Evolutionary conservation across 352 stramenopile species (phyloP), one percentile per base, ranked within the genome.

Genomic region (Globisporangium spiculum): DNA sequence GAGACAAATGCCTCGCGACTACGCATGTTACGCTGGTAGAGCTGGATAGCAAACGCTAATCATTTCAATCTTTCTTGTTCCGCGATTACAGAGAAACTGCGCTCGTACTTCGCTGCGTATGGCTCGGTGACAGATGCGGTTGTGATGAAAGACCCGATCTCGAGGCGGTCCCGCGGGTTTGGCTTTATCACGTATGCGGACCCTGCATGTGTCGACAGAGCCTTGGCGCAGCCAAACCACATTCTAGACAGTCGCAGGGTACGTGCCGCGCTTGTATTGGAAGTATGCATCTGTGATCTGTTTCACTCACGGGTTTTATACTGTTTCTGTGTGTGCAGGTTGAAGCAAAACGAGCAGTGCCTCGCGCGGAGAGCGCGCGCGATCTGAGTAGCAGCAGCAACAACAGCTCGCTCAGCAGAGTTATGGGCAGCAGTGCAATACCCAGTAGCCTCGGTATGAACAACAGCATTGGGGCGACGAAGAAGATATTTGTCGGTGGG

Each of bases 121-220:
- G 92, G 92, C 32, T 73, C 82, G 0, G 92, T 98, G 55, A 97
- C 90, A 4, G 92, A 98, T 76, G 92, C 92, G 5, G 91, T 98
- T 48, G 92, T 98, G 71, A 97, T 98, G 91, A 97, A 97, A 72
- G 92, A 98, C 63, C 88, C 89, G 64, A 97, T 98, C 63, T 97
- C 92, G 46, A 83, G 90, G 63, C 85, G 92, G 57, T 97, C 91
- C 46, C 80, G 92, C 59, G 92, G 92, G 53, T 98, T 98, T 71
- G 92, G 92, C n/a, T 98, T 98, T 75, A 97, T 98, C 81, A 98
- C 92, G 62, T 98, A 97, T 75, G 90, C 87, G 46, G 91, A 97
- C 63, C 83, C 90, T 4, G 68, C 71, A 18, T 97, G 88, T 70
- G 92, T 98, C 54, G 92, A 98, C 76, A 79, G 88, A 71, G 92